Base-by-base conservation (phyloP, 352 stramenopile species). In the Saprolegnia diclina region DNA sequence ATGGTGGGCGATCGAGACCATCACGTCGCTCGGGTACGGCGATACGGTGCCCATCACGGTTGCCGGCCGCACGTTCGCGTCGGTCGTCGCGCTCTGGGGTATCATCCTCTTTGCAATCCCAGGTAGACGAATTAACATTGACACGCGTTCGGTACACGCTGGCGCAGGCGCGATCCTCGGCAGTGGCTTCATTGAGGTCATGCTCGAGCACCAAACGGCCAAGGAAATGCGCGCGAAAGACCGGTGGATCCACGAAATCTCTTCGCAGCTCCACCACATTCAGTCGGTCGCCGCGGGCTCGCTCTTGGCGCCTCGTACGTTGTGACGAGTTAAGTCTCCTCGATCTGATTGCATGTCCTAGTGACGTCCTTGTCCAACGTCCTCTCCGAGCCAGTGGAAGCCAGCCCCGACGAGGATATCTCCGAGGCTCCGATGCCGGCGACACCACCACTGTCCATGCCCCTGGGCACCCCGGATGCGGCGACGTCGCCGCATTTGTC, bases 81-180 rank as follows among this genome's bases (percentile, higher is more conserved):
- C 80, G 5, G 71, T 91, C 40, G 72, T 94, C 21, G 86, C 86
- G 14, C 70, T 94, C 6, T 94, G 82, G 82, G 86, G 86, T n/a
- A 94, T 91, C 62, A 90, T 94, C 50, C 65, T 94, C 59, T 94
- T 94, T 64, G 90, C 84, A 16, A 91, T 94, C 62, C 86, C 86
- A 0, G 84, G 52, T 59, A 26, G 35, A 16, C 22, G n/a, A n/a
- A 45, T 14, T 45, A 7, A 45, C 38, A 45, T 45, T 45, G 38
- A 45, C 38, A 57, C n/a, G 52, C 13, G 7, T 16, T 16, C 32
- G 9, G 7, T 57, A 59, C 11, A 35, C 19, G 13, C 35, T 24
- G 13, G 13, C 10, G 24, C 19, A 59, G 52, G 83, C 40, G 85
- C 82, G n/a, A 77, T 94, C n/a, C 70, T 94, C 18, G 79, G 81